Conservation (phyloP, 108 stramenopile species). For the Fistulifera pelliculosa region DNA sequence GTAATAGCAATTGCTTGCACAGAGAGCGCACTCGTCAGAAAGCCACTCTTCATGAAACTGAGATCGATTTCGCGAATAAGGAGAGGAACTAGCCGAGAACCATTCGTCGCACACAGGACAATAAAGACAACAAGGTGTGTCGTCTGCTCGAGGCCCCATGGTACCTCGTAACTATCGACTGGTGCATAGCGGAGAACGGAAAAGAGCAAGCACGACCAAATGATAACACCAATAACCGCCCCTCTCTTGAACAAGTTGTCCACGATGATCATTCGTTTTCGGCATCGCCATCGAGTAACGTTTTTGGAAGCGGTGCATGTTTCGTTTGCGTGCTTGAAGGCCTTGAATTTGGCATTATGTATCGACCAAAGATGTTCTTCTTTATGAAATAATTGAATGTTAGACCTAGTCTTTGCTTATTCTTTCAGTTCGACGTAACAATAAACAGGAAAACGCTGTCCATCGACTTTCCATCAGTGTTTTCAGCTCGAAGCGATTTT, state of each 20-base stretch:
- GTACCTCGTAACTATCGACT: constrained; percentile 1
- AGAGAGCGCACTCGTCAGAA: constrained; percentile 33
- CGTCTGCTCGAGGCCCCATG: constrained; percentile 1
- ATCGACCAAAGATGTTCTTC: too few species aligned
- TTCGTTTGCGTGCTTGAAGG: too few species aligned
- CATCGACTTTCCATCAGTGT: too few species aligned
- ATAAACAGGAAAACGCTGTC: too few species aligned
- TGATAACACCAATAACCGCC: background rate
- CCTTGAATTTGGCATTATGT: too few species aligned
- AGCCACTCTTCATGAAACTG: constrained; percentile 17
- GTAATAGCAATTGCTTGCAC: constrained; percentile 33
- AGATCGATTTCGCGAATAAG: constrained; percentile 7
- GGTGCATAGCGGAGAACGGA: constrained; percentile 3
- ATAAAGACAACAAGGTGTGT: background rate
- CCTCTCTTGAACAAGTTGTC: background rate
- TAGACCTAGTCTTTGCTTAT: too few species aligned
- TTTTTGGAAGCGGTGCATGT: too few species aligned
- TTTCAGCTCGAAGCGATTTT: too few species aligned
- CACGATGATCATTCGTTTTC: background rate
- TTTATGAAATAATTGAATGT: too few species aligned
- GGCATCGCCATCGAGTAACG: too few species aligned
- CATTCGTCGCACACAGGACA: background rate
- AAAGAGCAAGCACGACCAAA: constrained; percentile 7
- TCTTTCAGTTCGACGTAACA: too few species aligned
- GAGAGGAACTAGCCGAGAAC: background rate